phyloP scores from a whole-genome alignment of 2,329 filamentous ascomycete genomes.

The Whalleya microplaca region DNA sequence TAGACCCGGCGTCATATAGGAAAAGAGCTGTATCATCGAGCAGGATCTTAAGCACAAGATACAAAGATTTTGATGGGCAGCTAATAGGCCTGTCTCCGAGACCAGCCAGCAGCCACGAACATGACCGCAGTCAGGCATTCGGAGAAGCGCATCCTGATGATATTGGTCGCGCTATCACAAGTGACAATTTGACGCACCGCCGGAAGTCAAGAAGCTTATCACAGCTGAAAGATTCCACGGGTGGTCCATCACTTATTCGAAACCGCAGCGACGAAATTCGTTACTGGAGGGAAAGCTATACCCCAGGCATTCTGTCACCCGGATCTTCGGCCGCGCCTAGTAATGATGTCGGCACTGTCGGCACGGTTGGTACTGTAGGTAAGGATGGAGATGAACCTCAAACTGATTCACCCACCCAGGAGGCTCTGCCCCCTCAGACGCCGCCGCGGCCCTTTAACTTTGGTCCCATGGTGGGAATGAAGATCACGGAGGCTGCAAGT shows the following conservation, averaged over 20 bases:
- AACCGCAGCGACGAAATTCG: constrained; percentile 67
- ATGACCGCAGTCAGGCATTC: constrained; percentile 45
- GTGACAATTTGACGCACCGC: constrained; percentile 52
- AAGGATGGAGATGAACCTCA: constrained; percentile 38
- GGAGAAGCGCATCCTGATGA: constrained; percentile 52
- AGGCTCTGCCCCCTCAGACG: constrained; percentile 40
- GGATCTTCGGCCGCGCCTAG: constrained; percentile 52
- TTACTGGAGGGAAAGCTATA: constrained; percentile 66
- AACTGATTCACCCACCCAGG: constrained; percentile 38
- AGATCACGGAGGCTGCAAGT: constrained; percentile 58
- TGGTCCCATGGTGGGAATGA: constrained; percentile 55
- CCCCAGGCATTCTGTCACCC: constrained; percentile 54
- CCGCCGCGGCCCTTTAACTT: constrained; percentile 60
- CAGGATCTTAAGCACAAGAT: constrained; percentile 43
- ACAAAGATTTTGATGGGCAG: constrained; percentile 45
- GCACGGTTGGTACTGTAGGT: too few species aligned
- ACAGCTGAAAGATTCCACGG: constrained; percentile 50
- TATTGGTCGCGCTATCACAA: constrained; percentile 66
- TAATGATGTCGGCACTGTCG: constrained; percentile 29
- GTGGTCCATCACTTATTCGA: constrained; percentile 42
- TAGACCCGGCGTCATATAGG: constrained; percentile 45
- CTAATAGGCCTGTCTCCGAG: constrained; percentile 62
- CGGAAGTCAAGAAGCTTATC: constrained; percentile 64
- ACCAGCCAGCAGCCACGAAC: constrained; percentile 62
- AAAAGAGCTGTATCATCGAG: constrained; percentile 49